Base-by-base conservation (phyloP, 148 eudicot genomes). In the Drosera capensis region DNA sequence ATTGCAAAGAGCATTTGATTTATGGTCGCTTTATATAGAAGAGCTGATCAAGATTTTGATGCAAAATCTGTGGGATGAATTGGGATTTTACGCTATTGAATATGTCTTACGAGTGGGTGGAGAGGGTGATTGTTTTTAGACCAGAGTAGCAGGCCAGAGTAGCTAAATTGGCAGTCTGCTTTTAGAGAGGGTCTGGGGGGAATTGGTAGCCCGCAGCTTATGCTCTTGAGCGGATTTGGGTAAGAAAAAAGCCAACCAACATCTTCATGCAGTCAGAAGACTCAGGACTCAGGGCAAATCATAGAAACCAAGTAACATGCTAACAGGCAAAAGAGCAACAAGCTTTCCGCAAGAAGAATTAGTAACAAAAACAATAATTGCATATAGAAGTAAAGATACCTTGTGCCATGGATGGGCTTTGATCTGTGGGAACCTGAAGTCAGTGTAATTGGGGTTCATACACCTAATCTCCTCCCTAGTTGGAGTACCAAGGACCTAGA, bases 361-460 rank as follows among this genome's bases (percentile, higher is more conserved):
- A 40, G 15, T 23, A 2, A 13, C 42, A 37, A 40, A 40, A 39
- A 23, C 11, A 42, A n/a, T n/a, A n/a, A n/a, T n/a, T n/a, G n/a
- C n/a, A 15, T 15, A 34, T 11, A 11, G 5, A 34, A 34, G 12
- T 16, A 11, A 1, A 1, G 37, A 5, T 49, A 70, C 75, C 70
- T 70, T 70, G 63, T 70, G 75, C 75, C 71, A 70, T 2, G 75
- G 71, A 44, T 65, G 68, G 17, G 74, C 74, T 46, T 69, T 69
- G 16, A 64, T 69, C 54, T 69, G 74, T 29, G 74, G 74, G 41
- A 69, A 64, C 62, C 69, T 59, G 34, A 69, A 64, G 35, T 69
- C 70, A 35, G 66, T 56, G 22, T 70, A 70, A 46, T 57, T 70
- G 11, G 71, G 75, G 53, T 70, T 70, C 75, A 70, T 65, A 48